Evolutionary conservation across 805 yeast genomes (phyloP).

Genomic region (Barnettozyma californica): DNA sequence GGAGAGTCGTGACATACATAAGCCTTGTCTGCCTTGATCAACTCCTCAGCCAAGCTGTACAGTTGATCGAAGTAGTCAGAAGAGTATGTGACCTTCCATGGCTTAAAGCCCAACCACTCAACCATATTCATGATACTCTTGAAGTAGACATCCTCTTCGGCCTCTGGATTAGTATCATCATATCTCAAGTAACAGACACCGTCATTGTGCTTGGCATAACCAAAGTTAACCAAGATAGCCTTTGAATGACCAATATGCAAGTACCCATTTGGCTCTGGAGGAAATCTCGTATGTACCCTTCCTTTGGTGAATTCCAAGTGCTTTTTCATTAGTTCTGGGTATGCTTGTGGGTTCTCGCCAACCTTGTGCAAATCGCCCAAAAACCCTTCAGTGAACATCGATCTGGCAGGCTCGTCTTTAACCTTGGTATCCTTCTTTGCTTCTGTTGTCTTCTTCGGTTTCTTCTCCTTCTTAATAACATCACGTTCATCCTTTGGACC

Average conservation of each 20-base stretch:
- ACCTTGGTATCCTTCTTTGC: slow-evolving; percentile 15
- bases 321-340: slow-evolving; percentile 75
- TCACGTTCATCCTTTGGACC: slow-evolving; percentile 98
- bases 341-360: slow-evolving; percentile 90
- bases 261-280: slow-evolving; percentile 98
- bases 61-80: slow-evolving; percentile 90
- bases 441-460: slow-evolving; percentile 37
- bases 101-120: slow-evolving; percentile 89
- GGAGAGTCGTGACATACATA: slow-evolving; percentile 92
- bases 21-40: slow-evolving; percentile 67
- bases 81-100: slow-evolving; percentile 93
- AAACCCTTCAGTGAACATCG: slow-evolving; percentile 95
- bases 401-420: slow-evolving; percentile 33
- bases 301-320: slow-evolving; percentile 80
- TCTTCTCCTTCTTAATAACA: slow-evolving; percentile 69
- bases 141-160: slow-evolving; percentile 91
- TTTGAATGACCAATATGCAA: slow-evolving; percentile 97
- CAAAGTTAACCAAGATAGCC: slow-evolving; percentile 96
- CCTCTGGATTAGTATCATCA: slow-evolving; percentile 98
- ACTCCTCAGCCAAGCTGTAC: slow-evolving; percentile 81
- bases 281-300: slow-evolving; percentile 87
- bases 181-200: slow-evolving; percentile 91
- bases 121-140: slow-evolving; percentile 80
- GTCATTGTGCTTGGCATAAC: slow-evolving; percentile 82
- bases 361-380: slow-evolving; percentile 92